Conservation (phyloP, 176 grass and related monocot species). For the Puccinellia tenuiflora region DNA sequence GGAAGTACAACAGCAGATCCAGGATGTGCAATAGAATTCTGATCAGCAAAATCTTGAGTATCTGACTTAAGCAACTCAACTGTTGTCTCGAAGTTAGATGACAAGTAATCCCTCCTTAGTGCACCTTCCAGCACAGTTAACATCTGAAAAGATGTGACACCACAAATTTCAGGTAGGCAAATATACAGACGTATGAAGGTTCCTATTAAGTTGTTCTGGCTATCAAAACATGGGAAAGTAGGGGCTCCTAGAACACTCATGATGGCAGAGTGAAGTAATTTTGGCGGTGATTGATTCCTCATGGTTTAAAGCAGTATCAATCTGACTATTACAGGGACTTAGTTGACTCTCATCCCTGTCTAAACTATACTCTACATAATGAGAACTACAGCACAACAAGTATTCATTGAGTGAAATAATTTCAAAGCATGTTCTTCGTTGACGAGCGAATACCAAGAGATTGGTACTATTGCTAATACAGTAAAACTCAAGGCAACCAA, state of each 20-base stretch:
- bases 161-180: not conserved
- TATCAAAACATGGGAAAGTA: not conserved
- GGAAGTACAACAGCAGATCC: conserved; percentile 65
- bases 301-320: not conserved
- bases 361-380: not conserved
- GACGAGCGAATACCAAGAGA: not conserved
- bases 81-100: conserved; percentile 73
- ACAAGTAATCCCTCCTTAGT: conserved; percentile 66
- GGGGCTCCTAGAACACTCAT: not conserved
- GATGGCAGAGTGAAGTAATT: not conserved
- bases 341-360: not conserved
- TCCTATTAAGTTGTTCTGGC: not conserved
- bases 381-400: not conserved
- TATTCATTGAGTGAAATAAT: not conserved
- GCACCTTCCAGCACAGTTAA: conserved; percentile 79
- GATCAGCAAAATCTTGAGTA: conserved; percentile 15
- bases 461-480: conserved; percentile 4
- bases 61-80: conserved; percentile 59
- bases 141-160: conserved; percentile 40
- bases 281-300: not conserved
- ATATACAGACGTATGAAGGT: not conserved
- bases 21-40: conserved; percentile 26
- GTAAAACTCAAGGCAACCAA: conserved; percentile 2
- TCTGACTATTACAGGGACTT: not conserved
- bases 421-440: not conserved